Evolutionary conservation across 2,329 filamentous ascomycete species (phyloP).

Genomic region (Talaromyces atroroseus): DNA sequence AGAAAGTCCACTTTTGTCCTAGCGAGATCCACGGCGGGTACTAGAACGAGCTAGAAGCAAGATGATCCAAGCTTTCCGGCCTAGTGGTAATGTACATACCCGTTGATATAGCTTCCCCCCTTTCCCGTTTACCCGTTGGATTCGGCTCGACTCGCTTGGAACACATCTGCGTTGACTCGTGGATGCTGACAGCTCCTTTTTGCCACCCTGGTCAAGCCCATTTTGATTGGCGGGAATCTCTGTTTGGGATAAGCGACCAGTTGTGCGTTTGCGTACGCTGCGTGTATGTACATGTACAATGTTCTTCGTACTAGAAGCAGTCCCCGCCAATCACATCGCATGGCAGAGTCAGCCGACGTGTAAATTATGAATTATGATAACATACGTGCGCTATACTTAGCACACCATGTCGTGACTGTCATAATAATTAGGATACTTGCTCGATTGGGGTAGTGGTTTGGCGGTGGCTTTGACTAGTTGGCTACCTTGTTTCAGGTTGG

Average conservation of each 20-base stretch:
- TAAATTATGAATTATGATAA: background rate
- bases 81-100: slow-evolving; percentile 10
- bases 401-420: background rate
- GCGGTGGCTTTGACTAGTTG: background rate
- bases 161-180: no score
- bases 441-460: background rate
- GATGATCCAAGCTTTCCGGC: slow-evolving; percentile 9
- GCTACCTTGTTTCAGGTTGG: background rate
- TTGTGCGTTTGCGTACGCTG: background rate
- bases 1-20: no score
- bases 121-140: background rate
- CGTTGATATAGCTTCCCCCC: background rate
- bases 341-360: background rate
- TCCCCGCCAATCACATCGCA: slow-evolving; percentile 1
- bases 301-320: background rate
- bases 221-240: background rate
- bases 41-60: background rate
- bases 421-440: background rate
- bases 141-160: no score
- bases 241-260: no score
- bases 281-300: no score
- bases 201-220: background rate
- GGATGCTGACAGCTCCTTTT: background rate
- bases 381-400: background rate
- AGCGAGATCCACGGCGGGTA: background rate